Base-by-base conservation (phyloP, 2,329 filamentous ascomycete genomes). In the Lachnellula occidentalis region DNA sequence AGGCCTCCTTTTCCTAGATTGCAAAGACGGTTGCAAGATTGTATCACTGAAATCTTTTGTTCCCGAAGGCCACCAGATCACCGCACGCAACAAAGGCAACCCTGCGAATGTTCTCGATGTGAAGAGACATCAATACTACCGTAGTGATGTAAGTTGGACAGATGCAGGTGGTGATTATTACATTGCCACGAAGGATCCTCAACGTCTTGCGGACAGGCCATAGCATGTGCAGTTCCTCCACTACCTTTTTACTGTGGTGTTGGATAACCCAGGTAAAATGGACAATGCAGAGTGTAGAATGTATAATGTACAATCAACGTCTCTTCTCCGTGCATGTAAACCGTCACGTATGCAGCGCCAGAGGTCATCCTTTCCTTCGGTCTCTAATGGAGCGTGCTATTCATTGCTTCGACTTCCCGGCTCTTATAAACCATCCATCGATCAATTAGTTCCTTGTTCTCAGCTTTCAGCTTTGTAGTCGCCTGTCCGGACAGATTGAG, bases 21-120 rank as follows among this genome's bases (percentile, higher is more conserved):
- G 97, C 59, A 97, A 96, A 72, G 80, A 88, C 52, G 92, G 92
- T 2, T 92, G 88, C 71, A 87, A 88, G 70, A 88, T 99, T 54
- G 87, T 97, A 42, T 96, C 90, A 50, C 79, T 99, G 56, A 95
- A 94, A 73, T 91, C 87, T 1, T 99, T 99, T 68, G 90, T 94
- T 14, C 85, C 89, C 43, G 84, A 87, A 48, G 85, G 86, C 60
- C 87, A 91, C 68, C 87, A 87, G 64, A 87, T 90, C 48, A 85
- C 83, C 54, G 74, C 76, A 15, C 77, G 88, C 60, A 94, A 91
- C 66, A 78, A 88, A 66, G 82, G 84, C 61, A 87, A 95, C 62
- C 88, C 92, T 49, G 88, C 85, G 62, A 94, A 91, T 61, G 82
- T 95, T 56, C 80, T 97, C 49, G 82, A 88, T 37, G 90, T 94